Evolutionary conservation across 2,329 filamentous ascomycete genomes (phyloP).

Genomic region (Aquanectria penicillioides): DNA sequence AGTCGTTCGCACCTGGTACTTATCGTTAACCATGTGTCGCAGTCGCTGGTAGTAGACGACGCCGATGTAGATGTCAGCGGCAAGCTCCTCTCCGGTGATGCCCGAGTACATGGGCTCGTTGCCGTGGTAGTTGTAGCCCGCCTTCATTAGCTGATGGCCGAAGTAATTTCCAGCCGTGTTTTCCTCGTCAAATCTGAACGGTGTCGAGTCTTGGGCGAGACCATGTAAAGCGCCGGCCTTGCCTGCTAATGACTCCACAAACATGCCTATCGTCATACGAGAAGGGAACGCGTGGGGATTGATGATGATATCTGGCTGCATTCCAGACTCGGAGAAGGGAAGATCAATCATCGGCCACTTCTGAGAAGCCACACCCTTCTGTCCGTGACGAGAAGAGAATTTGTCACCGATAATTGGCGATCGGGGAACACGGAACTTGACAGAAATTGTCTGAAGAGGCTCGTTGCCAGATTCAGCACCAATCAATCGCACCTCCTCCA

Average conservation of each 20-base stretch:
- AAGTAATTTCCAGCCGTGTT: conserved; percentile 95
- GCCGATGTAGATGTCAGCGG: conserved; percentile 95
- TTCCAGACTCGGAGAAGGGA: conserved; percentile 96
- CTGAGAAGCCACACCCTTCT: conserved; percentile 96
- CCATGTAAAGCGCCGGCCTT: conserved; percentile 95
- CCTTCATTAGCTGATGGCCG: conserved; percentile 92
- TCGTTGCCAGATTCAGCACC: conserved; percentile 86
- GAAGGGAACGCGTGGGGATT: conserved; percentile 99
- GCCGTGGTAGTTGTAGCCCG: conserved; percentile 97
- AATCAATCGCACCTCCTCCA: conserved; percentile 93
- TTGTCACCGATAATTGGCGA: conserved; percentile 97
- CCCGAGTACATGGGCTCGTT: conserved; percentile 99
- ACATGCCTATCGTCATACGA: conserved; percentile 99
- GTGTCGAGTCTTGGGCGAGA: conserved; percentile 94
- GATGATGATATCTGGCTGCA: conserved; percentile 98
- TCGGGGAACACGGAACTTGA: conserved; percentile 93
- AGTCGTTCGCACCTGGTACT: conserved; percentile 97
- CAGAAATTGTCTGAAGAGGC: conserved; percentile 85
- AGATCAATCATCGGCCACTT: conserved; percentile 95
- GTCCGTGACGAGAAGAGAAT: conserved; percentile 97
- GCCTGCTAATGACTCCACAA: conserved; percentile 94
- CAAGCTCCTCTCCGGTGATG: conserved; percentile 93
- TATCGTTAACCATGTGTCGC: conserved; percentile 99
- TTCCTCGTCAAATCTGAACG: conserved; percentile 93
- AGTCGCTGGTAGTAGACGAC: conserved; percentile 98